These are phyloP conservation scores for Acanthamoeba royreba DNA, from an alignment of 208 protist species.

Conservation along the genomic window DNA sequence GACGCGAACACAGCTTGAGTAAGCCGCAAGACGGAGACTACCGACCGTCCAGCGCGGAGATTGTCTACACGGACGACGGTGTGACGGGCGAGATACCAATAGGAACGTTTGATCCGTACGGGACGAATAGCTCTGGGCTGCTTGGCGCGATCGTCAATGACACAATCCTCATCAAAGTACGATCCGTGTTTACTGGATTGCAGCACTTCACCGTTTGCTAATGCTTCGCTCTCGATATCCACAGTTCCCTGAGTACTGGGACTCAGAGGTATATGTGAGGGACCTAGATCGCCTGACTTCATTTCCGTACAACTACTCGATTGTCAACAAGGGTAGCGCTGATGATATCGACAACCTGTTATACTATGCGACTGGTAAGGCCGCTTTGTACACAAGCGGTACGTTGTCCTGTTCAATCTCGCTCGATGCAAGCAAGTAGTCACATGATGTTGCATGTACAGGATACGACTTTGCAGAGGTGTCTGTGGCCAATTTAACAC, in stretches of 20 bases:
- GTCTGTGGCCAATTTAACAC: background rate
- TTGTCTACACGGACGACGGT: background rate
- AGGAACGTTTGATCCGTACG: background rate
- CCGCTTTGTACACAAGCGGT: background rate
- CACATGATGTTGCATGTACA: background rate
- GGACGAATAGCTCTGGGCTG: background rate
- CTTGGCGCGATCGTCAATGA: background rate
- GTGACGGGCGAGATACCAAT: background rate
- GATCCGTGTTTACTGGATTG: background rate
- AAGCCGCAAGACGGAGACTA: background rate
- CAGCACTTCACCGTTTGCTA: background rate
- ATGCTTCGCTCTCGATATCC: background rate
- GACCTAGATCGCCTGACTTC: background rate
- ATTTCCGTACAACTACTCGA: constrained; percentile 1
- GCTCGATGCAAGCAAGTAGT: background rate
- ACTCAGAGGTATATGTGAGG: background rate
- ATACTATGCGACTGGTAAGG: background rate
- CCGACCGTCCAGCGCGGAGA: background rate
- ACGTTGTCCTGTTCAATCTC: background rate
- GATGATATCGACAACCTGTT: background rate
- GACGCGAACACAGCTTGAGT: background rate
- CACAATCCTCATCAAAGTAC: background rate
- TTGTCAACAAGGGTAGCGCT: background rate
- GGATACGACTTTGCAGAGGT: constrained; percentile 3
- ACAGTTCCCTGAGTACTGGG: background rate